Evolutionary conservation across 2,329 filamentous ascomycete genomes (phyloP).

Genomic region (Rhexocercosporidium sp.): DNA sequence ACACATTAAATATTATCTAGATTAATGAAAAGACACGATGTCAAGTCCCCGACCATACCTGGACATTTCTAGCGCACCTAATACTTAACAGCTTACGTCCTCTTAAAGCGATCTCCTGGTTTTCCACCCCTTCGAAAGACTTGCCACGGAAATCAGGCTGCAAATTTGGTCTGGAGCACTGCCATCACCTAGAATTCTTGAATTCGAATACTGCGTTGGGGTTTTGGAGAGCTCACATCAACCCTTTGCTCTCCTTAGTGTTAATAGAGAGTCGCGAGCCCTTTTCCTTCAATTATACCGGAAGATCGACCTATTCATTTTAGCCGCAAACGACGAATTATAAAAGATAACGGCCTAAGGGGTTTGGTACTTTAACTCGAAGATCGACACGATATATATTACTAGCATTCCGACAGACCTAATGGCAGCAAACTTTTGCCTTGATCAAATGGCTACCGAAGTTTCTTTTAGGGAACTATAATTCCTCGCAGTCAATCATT

Average conservation of each 20-base stretch:
- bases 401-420: too few relatives aligned
- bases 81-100: neutral
- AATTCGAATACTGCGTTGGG: neutral
- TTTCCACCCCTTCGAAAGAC: neutral
- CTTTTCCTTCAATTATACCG: too few relatives aligned
- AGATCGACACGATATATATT: too few relatives aligned
- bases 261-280: constrained; percentile 4
- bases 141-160: neutral
- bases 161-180: too few relatives aligned
- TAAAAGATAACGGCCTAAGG: too few relatives aligned
- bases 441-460: too few relatives aligned
- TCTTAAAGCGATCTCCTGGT: neutral
- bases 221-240: neutral
- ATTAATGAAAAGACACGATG: neutral
- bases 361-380: too few relatives aligned
- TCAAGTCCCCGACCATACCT: neutral
- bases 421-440: too few relatives aligned
- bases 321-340: too few relatives aligned
- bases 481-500: too few relatives aligned
- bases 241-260: neutral
- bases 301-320: neutral
- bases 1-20: too few relatives aligned
- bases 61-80: neutral
- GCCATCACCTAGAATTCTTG: neutral
- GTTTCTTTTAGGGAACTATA: too few relatives aligned